phyloP scores from a whole-genome alignment of 2,329 filamentous ascomycete genomes.

The Venturia pyrina region DNA sequence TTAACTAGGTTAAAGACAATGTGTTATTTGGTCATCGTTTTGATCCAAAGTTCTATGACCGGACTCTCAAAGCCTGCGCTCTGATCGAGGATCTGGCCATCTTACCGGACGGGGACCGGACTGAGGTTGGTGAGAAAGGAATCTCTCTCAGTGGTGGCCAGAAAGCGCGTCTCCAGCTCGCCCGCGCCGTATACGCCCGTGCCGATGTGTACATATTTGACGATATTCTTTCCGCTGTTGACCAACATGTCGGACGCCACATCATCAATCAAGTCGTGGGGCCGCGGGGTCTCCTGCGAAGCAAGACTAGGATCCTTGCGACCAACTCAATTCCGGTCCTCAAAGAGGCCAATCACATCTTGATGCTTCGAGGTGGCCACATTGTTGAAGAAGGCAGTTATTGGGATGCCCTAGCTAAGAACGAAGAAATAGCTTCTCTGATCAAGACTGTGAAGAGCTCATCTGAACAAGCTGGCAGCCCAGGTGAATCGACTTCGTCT shows the following conservation, averaged over 20 bases:
- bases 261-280: conserved; percentile 84
- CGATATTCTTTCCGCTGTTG: conserved; percentile 12
- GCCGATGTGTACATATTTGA: conserved; percentile 9
- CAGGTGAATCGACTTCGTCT: not conserved
- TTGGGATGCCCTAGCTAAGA: conserved; percentile 74
- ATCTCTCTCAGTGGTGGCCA: conserved; percentile 13
- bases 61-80: conserved; percentile 10
- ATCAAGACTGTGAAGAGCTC: conserved; percentile 55
- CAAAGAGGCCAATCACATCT: conserved; percentile 73
- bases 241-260: conserved; percentile 59
- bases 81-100: conserved; percentile 11
- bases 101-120: conserved; percentile 9
- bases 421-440: conserved; percentile 69
- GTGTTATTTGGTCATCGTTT: conserved; percentile 77
- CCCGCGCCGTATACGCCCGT: conserved; percentile 12
- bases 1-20: conserved; percentile 47
- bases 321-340: conserved; percentile 84
- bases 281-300: conserved; percentile 59
- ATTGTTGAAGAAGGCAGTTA: conserved; percentile 77
- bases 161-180: conserved; percentile 11
- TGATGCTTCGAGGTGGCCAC: conserved; percentile 64
- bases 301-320: conserved; percentile 77
- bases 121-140: conserved; percentile 13
- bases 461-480: conserved; percentile 20
- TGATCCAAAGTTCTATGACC: conserved; percentile 8